Evolutionary conservation across 768 basidiomycete genomes (phyloP).

Genomic region (Lentinula sp.): DNA sequence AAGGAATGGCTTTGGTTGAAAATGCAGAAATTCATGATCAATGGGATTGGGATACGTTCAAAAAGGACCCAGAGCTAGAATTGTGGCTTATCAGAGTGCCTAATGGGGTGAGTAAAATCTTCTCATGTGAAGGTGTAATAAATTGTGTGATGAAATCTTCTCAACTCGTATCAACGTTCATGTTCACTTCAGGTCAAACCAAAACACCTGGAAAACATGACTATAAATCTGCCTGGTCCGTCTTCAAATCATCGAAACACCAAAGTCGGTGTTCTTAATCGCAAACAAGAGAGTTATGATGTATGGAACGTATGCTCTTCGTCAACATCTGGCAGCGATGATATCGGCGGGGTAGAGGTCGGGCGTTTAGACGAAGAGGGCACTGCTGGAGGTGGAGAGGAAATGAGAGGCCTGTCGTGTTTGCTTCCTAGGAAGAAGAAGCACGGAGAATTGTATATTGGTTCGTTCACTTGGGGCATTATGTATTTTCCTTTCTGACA

Average conservation of each 20-base stretch:
- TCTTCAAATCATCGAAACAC: constrained; percentile 23
- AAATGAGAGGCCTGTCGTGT: constrained; percentile 54
- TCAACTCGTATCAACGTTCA: background rate
- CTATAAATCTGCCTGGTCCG: constrained; percentile 38
- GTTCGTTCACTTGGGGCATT: constrained; percentile 25
- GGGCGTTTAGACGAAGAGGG: constrained; percentile 17
- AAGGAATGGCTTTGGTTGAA: constrained; percentile 43
- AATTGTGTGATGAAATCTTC: background rate
- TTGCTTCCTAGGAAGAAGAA: constrained; percentile 61
- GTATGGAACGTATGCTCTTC: constrained; percentile 53
- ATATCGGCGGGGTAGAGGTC: constrained; percentile 9
- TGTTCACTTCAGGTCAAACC: constrained; percentile 48
- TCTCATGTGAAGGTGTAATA: background rate
- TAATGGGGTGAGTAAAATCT: constrained; percentile 43
- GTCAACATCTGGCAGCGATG: background rate
- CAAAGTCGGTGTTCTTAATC: constrained; percentile 42
- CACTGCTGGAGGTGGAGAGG: constrained; percentile 46
- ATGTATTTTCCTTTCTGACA: background rate
- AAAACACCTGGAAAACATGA: constrained; percentile 51
- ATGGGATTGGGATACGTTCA: constrained; percentile 67
- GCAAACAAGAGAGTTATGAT: constrained; percentile 54
- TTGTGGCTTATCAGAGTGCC: constrained; percentile 70
- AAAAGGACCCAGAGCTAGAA: constrained; percentile 51
- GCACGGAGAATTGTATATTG: constrained; percentile 50
- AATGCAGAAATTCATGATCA: constrained; percentile 34